Evolutionary conservation across 495 filamentous ascomycete genomes (phyloP), one percentile per base, ranked within the genome.

Genomic region (Penicillium canescens): DNA sequence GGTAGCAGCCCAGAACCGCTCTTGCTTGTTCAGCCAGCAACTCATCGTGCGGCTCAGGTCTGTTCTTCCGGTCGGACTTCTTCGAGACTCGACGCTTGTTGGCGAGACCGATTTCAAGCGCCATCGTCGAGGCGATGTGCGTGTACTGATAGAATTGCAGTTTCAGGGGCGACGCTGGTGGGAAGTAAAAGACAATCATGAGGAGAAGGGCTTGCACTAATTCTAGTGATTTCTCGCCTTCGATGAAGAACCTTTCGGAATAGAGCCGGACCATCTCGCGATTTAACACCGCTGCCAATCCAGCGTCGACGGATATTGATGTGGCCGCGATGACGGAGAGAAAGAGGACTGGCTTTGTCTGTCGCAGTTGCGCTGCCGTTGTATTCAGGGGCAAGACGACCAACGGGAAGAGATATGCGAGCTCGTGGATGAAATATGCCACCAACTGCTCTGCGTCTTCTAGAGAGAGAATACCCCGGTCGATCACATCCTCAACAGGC

Each of bases 61-160:
- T 58, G 37, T 37, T 57, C 33, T 55, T 55, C 18, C 57, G 65
- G 40, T 67, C 62, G 43, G 60, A 43, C 23, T 48, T 52, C 18
- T 62, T 59, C 31, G 56, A 59, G 5, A 62, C 53, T 3, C 56
- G 63, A 11, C 59, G 59, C 53, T 68, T 74, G 38, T 59, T 73
- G 24, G 65, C 78, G 21, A 81, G 64, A 1, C 79, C 78, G 35
- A 83, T 76, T 50, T 82, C 79, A 54, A 81, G 52, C 1, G 76
- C 78, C 79, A 82, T 83, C 4, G 74, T 77, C 16, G 73, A 72
- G 11, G 78, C 78, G 54, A 83, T 79, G 40, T 81, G 78, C 4
- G 78, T 75, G 49, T 80, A 81, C 59, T 83, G 74, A 58, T 81
- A 82, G 47, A 76, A 73, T 46, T 82, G 79, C 54, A 81, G 54